Base-by-base conservation (phyloP, 192 early-diverging fungal species). In the Linnemannia exigua region DNA sequence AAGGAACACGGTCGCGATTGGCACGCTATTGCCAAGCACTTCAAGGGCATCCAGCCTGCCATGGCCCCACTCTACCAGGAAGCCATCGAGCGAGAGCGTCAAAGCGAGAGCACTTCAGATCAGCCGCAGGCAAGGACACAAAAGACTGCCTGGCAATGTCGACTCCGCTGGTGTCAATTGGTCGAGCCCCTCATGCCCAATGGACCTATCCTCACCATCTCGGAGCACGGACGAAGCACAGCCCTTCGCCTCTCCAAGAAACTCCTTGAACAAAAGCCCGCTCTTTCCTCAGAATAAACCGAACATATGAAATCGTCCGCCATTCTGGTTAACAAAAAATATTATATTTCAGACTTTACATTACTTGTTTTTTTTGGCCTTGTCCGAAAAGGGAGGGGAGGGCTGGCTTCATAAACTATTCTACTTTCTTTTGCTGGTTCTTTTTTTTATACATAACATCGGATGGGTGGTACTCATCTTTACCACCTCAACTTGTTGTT, bases 161-260 rank as follows among this genome's bases (percentile, higher is more conserved):
- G 74, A 1, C 69, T 85, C 35, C 77, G 83, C 31, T 79, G 77
- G 83, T 76, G 83, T 51, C 83, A 79, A 36, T 68, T 85, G 31
- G 70, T 85, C 20, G 77, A 85, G 31, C 83, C 77, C 1, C 73
- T 85, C 33, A 79, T 85, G 83, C 74, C 77, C 52, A 72, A 79
- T 28, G 69, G 19, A 38, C 52, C 51, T 9, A 50, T 70, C 33
- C 54, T 69, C 36, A 47, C 51, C 16, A 41, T 67, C 31, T 48
- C 68, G 0, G 69, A 79, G 25, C 46, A 66, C 9, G 28, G 72
- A 16, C 63, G 46, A 37, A 74, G 67, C 28, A 67, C 28, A 1
- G 50, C 66, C 16, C 28, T 84, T 9, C 50, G 72, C 7, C 51
- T 79, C 3, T 84, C 82, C 19, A 84, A 79, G 20, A 22, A 83